Percentiles rank a stretch among this genome's conserved stretches.
Evolutionary conservation across 352 stramenopile genomes (phyloP).

Genomic region (Phytophthora fragariae): DNA sequence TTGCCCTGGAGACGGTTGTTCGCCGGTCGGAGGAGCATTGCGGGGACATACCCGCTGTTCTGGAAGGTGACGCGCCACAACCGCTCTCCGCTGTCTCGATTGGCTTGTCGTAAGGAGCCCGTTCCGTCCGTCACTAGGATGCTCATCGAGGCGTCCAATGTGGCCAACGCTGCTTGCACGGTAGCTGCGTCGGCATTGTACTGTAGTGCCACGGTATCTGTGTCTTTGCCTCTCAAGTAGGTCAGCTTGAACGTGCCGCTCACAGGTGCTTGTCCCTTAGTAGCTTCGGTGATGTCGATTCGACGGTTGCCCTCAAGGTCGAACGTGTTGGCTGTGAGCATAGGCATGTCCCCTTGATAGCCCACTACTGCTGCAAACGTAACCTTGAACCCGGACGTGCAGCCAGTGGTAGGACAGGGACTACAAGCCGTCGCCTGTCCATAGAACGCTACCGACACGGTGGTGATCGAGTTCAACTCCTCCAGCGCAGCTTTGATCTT

Average conservation of each 20-base stretch:
- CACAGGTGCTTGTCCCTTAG: constrained; percentile 88
- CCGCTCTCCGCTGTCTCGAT: constrained; percentile 51
- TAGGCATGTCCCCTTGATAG: constrained; percentile 88
- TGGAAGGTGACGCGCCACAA: constrained; percentile 93
- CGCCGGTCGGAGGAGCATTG: constrained; percentile 73
- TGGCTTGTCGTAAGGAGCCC: constrained; percentile 42
- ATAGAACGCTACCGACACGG: constrained; percentile 85
- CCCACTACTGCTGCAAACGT: constrained; percentile 88
- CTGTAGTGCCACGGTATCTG: constrained; percentile 75
- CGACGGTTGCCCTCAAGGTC: constrained; percentile 89
- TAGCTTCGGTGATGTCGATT: constrained; percentile 84
- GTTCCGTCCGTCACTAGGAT: constrained; percentile 77
- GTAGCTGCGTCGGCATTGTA: constrained; percentile 52
- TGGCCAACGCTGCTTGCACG: constrained; percentile 76
- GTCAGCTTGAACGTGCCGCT: constrained; percentile 91
- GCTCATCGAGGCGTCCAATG: constrained; percentile 84
- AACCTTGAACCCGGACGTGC: constrained; percentile 83
- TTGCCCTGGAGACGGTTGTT: constrained; percentile 91
- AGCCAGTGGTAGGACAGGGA: constrained; percentile 66
- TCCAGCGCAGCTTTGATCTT: constrained; percentile 91
- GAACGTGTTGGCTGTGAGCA: constrained; percentile 86
- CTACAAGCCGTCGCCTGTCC: constrained; percentile 71
- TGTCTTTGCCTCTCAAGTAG: constrained; percentile 84
- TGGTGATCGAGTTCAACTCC: constrained; percentile 88
- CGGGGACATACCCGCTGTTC: constrained; percentile 92